Percentiles rank a stretch among this genome's conserved stretches.
phyloP scores from a whole-genome alignment of 192 early-diverging fungal species.

The Coemansia sp. region DNA sequence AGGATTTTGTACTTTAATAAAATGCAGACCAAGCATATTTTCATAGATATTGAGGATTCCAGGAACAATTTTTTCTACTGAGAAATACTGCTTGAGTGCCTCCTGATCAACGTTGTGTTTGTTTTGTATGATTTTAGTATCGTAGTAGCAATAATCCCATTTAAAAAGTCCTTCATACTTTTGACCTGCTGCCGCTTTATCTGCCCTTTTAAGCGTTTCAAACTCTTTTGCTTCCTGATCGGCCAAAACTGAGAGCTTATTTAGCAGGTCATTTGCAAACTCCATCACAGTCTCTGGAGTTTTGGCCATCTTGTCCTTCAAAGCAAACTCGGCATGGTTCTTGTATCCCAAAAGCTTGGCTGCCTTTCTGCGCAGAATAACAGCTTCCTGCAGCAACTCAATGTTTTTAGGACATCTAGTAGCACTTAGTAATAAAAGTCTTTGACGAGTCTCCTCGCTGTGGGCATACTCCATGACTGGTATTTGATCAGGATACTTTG shows the following conservation, averaged over 20 bases:
- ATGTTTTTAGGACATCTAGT: conserved; percentile 59
- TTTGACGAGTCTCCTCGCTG: conserved; percentile 47
- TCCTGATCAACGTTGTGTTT: conserved; percentile 65
- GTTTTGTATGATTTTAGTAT: conserved; percentile 60
- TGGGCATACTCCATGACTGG: conserved; percentile 44
- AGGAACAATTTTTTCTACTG: conserved; percentile 52
- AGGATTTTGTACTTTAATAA: conserved; percentile 59
- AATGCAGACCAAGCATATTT: conserved; percentile 62
- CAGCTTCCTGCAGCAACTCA: conserved; percentile 56
- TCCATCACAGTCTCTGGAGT: conserved; percentile 57
- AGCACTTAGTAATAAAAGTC: conserved; percentile 46
- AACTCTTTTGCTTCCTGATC: conserved; percentile 60
- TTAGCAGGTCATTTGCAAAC: conserved; percentile 62
- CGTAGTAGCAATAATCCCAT: conserved; percentile 74
- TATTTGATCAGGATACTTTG: conserved; percentile 60
- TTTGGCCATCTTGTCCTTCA: conserved; percentile 79
- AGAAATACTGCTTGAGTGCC: conserved; percentile 74
- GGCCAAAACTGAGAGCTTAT: conserved; percentile 55
- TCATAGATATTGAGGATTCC: conserved; percentile 69
- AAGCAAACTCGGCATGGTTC: conserved; percentile 63
- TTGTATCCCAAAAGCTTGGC: conserved; percentile 65
- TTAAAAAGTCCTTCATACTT: conserved; percentile 58
- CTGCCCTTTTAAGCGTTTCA: conserved; percentile 58
- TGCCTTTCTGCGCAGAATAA: conserved; percentile 45
- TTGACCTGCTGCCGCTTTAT: conserved; percentile 31